These are phyloP conservation scores for Aspergillus terreus DNA, from an alignment of 2,329 filamentous ascomycete species.

Conservation along the genomic window DNA sequence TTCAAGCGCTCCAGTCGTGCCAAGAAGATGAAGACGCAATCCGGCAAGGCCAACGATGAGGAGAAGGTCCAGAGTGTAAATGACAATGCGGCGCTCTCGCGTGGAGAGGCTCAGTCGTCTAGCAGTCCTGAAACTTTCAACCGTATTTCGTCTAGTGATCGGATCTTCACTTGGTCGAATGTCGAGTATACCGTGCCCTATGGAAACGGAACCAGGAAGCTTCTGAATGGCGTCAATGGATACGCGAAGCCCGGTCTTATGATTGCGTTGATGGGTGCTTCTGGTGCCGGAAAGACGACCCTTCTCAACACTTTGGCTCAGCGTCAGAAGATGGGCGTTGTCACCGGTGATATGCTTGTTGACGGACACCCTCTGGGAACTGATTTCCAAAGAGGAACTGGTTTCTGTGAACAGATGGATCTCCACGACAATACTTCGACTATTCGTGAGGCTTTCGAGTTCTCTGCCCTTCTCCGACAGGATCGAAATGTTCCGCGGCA, in stretches of 20 bases:
- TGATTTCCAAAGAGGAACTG: slow-evolving; percentile 66
- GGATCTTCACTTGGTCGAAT: slow-evolving; percentile 68
- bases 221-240: slow-evolving; percentile 68
- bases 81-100: slow-evolving; percentile 25
- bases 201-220: slow-evolving; percentile 56
- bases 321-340: slow-evolving; percentile 62
- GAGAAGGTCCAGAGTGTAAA: slow-evolving; percentile 48
- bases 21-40: slow-evolving; percentile 51
- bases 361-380: slow-evolving; percentile 60
- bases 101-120: slow-evolving; percentile 23
- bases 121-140: slow-evolving; percentile 33
- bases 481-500: slow-evolving; percentile 50
- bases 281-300: slow-evolving; percentile 79
- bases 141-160: slow-evolving; percentile 54
- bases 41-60: slow-evolving; percentile 49
- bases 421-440: slow-evolving; percentile 66
- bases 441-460: slow-evolving; percentile 65
- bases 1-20: slow-evolving; percentile 67
- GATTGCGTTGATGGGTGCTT: slow-evolving; percentile 77
- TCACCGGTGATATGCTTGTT: slow-evolving; percentile 68
- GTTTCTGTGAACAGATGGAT: slow-evolving; percentile 71
- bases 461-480: slow-evolving; percentile 64
- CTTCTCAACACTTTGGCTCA: slow-evolving; percentile 74
- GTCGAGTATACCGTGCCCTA: slow-evolving; percentile 71
- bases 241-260: slow-evolving; percentile 77